phyloP scores from a whole-genome alignment of 2,329 filamentous ascomycete genomes.

The Exophiala bonariae region DNA sequence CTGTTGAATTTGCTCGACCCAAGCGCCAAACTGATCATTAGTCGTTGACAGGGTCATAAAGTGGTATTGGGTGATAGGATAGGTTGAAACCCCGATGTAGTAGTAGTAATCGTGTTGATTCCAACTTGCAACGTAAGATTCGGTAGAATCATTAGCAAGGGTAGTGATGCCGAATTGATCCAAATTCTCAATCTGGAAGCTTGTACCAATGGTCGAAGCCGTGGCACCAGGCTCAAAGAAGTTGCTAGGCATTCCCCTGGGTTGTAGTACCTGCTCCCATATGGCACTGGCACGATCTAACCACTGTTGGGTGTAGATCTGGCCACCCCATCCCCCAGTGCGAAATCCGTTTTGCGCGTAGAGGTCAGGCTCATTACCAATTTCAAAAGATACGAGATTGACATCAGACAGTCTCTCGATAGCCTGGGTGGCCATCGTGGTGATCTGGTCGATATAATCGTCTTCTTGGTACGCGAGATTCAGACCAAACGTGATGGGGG shows the following conservation, averaged over 20 bases:
- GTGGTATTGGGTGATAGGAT: slow-evolving; percentile 44
- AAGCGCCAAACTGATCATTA: slow-evolving; percentile 49
- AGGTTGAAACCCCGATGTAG: slow-evolving; percentile 49
- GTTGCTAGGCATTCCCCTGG: slow-evolving; percentile 38
- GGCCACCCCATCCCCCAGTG: slow-evolving; percentile 44
- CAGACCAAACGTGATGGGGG: slow-evolving; percentile 51
- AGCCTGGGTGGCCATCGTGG: slow-evolving; percentile 37
- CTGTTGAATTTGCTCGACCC: slow-evolving; percentile 45
- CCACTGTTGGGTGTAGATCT: slow-evolving; percentile 48
- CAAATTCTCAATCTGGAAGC: slow-evolving; percentile 48
- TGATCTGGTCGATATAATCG: slow-evolving; percentile 47
- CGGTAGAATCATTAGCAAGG: slow-evolving; percentile 35
- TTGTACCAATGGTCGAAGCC: slow-evolving; percentile 52
- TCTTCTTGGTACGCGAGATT: slow-evolving; percentile 49
- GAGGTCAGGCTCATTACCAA: slow-evolving; percentile 34
- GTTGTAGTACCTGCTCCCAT: slow-evolving; percentile 47
- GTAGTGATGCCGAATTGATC: slow-evolving; percentile 40
- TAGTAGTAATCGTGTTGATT: slow-evolving; percentile 58
- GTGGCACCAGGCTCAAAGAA: slow-evolving; percentile 53
- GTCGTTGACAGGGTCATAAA: slow-evolving; percentile 49
- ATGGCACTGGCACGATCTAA: slow-evolving; percentile 45
- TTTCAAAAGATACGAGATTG: slow-evolving; percentile 33
- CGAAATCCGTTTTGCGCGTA: slow-evolving; percentile 46
- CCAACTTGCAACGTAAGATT: slow-evolving; percentile 43
- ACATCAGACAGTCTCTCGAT: slow-evolving; percentile 23